These are phyloP conservation scores for Citrullus colocynthis DNA, from an alignment of 306 rosid genomes.

Conservation along the genomic window DNA sequence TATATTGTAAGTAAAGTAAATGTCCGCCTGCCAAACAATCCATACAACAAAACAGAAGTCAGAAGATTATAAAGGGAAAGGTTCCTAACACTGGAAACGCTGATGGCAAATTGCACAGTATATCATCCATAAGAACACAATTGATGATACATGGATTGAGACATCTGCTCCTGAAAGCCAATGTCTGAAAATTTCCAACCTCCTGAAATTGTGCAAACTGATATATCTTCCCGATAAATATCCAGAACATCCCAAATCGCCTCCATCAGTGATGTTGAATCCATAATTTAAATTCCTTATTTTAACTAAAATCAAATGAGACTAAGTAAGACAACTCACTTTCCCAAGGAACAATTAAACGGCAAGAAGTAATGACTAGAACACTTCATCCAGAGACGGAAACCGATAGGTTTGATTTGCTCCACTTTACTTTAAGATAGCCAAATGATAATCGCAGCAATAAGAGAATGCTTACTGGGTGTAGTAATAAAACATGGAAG, in stretches of 20 bases:
- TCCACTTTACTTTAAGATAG: background rate
- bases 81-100: background rate
- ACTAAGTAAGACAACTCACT: background rate
- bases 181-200: background rate
- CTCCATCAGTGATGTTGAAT: background rate
- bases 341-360: background rate
- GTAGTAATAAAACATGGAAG: constrained; percentile 38
- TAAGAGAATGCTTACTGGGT: constrained; percentile 57
- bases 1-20: constrained; percentile 54
- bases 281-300: background rate
- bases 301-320: background rate
- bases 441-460: background rate
- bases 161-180: background rate
- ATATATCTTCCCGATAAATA: background rate
- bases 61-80: constrained; percentile 11
- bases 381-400: background rate
- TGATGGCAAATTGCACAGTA: background rate
- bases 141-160: background rate
- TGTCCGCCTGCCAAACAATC: constrained; percentile 58
- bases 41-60: background rate
- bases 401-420: background rate
- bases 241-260: background rate
- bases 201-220: background rate
- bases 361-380: background rate
- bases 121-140: background rate